These are phyloP conservation scores for Zymoseptoria ardabiliae DNA, from an alignment of 2,329 filamentous ascomycete genomes.

Conservation along the genomic window DNA sequence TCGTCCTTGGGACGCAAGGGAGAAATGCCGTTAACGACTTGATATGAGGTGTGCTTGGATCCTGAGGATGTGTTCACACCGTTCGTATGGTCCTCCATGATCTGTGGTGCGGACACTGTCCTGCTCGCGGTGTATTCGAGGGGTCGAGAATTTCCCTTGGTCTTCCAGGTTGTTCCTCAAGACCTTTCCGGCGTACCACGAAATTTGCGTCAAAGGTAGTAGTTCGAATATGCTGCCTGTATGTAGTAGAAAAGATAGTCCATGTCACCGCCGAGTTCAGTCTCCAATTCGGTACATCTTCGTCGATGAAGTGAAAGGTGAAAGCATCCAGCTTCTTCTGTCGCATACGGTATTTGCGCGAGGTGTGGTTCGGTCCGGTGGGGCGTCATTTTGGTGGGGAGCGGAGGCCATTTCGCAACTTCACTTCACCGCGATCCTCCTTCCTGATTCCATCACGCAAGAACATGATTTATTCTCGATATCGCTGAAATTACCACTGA, in stretches of 20 bases:
- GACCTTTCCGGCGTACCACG: not conserved
- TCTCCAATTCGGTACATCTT: not conserved
- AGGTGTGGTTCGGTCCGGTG: not conserved
- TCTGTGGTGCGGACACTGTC: not conserved
- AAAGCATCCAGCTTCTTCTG: conserved; percentile 1
- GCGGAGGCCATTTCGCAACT: not conserved
- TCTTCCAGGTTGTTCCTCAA: not conserved
- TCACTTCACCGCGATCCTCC: not conserved
- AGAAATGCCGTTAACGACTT: conserved; percentile 50
- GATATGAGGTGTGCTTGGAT: conserved; percentile 49
- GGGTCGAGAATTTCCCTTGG: not conserved
- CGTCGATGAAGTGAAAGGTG: not conserved
- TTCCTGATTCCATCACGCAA: not conserved
- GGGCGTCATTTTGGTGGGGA: not conserved
- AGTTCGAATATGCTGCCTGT: conserved; percentile 28
- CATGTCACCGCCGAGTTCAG: conserved; percentile 17
- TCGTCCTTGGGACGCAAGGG: conserved; percentile 43
- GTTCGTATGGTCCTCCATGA: conserved; percentile 37
- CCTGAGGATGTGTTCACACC: conserved; percentile 24
- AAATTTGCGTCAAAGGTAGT: conserved; percentile 22
- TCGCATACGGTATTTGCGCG: not conserved
- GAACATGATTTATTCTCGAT: not conserved
- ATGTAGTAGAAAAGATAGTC: conserved; percentile 32
- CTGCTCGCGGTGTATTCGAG: not conserved
- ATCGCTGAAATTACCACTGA: not conserved